These are phyloP conservation scores for Myochromella boudieri DNA, from an alignment of 768 basidiomycete genomes.

Conservation along the genomic window DNA sequence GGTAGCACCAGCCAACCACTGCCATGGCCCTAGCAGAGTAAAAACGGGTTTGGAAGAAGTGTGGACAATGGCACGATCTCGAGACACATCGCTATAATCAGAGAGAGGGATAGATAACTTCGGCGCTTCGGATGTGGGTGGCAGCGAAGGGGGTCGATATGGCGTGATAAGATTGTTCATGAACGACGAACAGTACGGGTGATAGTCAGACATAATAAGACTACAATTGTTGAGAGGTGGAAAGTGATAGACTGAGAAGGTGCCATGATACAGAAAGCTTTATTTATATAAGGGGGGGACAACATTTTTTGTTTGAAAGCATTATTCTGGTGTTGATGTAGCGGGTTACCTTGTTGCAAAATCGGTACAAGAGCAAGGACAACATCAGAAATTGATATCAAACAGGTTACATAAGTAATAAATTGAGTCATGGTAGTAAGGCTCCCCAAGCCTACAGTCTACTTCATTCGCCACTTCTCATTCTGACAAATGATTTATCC, in stretches of 20 bases:
- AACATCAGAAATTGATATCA: not conserved
- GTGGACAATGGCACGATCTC: not conserved
- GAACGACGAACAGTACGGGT: constrained; percentile 3
- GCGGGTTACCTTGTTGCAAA: constrained; percentile 5
- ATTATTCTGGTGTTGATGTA: too few species aligned
- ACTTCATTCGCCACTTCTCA: too few species aligned
- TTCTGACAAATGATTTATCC: too few species aligned
- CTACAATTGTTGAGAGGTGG: not conserved
- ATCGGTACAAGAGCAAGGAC: constrained; percentile 2
- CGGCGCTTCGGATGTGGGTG: not conserved
- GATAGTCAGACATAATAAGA: not conserved
- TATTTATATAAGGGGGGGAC: not conserved
- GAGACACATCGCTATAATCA: not conserved
- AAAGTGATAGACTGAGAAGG: not conserved
- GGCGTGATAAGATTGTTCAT: constrained; percentile 8
- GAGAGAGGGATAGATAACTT: not conserved
- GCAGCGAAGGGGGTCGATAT: not conserved
- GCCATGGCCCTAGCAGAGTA: constrained; percentile 14
- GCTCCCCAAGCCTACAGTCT: too few species aligned
- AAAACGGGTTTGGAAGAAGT: constrained; percentile 11
- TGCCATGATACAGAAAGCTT: not conserved
- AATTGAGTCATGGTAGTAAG: not conserved
- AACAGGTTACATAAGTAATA: not conserved
- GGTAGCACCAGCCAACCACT: constrained; percentile 11
- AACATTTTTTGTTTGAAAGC: too few species aligned